These are phyloP conservation scores for Phytophthora hibernalis DNA, from an alignment of 352 stramenopile species.

Conservation along the genomic window DNA sequence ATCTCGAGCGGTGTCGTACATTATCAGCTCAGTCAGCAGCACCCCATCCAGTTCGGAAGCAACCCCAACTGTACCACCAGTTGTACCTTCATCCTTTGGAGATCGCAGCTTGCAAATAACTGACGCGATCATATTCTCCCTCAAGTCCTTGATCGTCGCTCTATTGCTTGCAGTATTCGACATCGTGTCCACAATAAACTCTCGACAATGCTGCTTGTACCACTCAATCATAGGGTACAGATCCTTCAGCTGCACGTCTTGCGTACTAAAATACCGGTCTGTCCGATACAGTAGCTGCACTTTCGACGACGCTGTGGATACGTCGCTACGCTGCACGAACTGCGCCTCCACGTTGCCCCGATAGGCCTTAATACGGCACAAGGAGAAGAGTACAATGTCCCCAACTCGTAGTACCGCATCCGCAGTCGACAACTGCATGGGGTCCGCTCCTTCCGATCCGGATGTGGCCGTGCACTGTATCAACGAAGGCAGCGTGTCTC, in stretches of 20 bases:
- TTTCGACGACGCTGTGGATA: slow-evolving; percentile 38
- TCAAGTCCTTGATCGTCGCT: slow-evolving; percentile 50
- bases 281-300: slow-evolving; percentile 68
- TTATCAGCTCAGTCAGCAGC: slow-evolving; percentile 56
- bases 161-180: slow-evolving; percentile 11
- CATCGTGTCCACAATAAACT: slow-evolving; percentile 34
- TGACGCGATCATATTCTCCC: slow-evolving; percentile 65
- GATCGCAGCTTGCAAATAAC: slow-evolving; percentile 48
- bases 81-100: not conserved
- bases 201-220: slow-evolving; percentile 63
- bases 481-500: slow-evolving; percentile 50
- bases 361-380: slow-evolving; percentile 53
- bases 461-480: slow-evolving; percentile 10
- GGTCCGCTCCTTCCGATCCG: slow-evolving; percentile 26
- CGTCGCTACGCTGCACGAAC: slow-evolving; percentile 41
- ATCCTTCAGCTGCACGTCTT: slow-evolving; percentile 54
- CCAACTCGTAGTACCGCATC: slow-evolving; percentile 50
- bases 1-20: slow-evolving; percentile 46
- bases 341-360: slow-evolving; percentile 63
- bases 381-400: slow-evolving; percentile 68
- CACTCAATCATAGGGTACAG: slow-evolving; percentile 76
- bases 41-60: slow-evolving; percentile 48
- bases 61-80: slow-evolving; percentile 2
- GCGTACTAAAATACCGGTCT: slow-evolving; percentile 64
- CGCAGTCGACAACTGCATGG: slow-evolving; percentile 26